Percentiles rank a stretch among this genome's conserved stretches.
These are phyloP conservation scores for Ogataea parapolymorpha DNA, from an alignment of 805 yeast genomes.

Conservation along the genomic window DNA sequence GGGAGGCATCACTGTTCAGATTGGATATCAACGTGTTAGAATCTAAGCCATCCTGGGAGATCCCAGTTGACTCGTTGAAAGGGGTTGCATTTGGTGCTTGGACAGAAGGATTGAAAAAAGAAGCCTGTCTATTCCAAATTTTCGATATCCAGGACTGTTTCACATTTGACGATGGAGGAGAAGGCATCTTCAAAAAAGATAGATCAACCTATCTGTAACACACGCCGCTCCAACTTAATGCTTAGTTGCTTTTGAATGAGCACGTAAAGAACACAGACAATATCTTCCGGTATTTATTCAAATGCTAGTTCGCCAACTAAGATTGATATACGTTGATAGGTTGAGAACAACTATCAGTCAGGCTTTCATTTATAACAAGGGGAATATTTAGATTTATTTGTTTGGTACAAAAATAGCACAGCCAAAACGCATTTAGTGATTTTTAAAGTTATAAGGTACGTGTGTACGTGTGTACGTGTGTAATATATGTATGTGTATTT, in stretches of 20 bases:
- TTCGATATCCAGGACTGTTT: background rate
- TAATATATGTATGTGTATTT: too few species aligned
- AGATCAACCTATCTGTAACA: background rate
- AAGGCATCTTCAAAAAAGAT: background rate
- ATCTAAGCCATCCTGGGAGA: too few species aligned
- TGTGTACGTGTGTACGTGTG: too few species aligned
- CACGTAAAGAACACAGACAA: background rate
- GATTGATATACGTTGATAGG: too few species aligned
- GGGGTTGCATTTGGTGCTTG: background rate
- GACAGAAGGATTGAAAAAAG: background rate
- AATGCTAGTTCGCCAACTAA: too few species aligned
- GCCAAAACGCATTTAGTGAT: background rate
- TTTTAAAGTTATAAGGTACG: too few species aligned
- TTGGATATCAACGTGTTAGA: too few species aligned
- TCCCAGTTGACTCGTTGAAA: background rate
- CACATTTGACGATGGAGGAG: background rate
- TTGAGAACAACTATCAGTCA: background rate
- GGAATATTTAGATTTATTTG: background rate
- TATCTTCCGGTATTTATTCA: too few species aligned
- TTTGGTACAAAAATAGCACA: background rate
- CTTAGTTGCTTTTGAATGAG: background rate
- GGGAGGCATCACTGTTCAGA: too few species aligned
- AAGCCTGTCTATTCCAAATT: background rate
- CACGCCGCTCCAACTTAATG: background rate
- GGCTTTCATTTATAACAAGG: slow-evolving; percentile 1